Conservation (phyloP, 1,139 yeast genomes). For the Geotrichum histeridarum region DNA sequence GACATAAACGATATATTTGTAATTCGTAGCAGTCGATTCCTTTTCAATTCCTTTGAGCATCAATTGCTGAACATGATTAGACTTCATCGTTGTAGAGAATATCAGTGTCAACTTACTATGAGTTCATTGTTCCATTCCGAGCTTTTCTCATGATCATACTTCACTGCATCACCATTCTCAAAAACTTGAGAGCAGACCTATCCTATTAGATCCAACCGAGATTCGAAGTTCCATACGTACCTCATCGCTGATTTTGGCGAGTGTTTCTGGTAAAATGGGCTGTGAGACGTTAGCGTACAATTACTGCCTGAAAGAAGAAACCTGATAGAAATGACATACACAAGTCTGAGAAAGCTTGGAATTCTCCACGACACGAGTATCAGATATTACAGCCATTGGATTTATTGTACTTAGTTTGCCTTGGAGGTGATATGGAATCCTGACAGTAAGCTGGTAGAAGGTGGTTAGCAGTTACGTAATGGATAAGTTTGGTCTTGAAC, state of each 20-base stretch:
- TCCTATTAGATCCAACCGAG: not conserved
- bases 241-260: constrained; percentile 12
- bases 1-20: constrained; percentile 33
- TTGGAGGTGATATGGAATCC: not conserved
- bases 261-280: constrained; percentile 11
- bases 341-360: constrained; percentile 8
- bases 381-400: constrained; percentile 11
- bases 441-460: no score
- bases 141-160: constrained; percentile 22
- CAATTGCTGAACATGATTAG: constrained; percentile 5
- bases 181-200: constrained; percentile 11
- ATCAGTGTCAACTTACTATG: constrained; percentile 18
- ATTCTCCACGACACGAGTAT: constrained; percentile 14
- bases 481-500: no score
- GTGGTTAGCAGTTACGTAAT: no score
- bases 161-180: not conserved
- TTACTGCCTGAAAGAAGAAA: not conserved
- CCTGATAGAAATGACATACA: not conserved
- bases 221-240: constrained; percentile 1
- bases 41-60: constrained; percentile 27
- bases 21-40: constrained; percentile 26
- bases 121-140: constrained; percentile 24
- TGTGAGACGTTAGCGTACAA: not conserved
- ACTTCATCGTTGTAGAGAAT: not conserved
- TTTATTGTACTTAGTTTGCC: not conserved